Evolutionary conservation across 208 protist species (phyloP).

Genomic region (Jaenimonas drosophilae): DNA sequence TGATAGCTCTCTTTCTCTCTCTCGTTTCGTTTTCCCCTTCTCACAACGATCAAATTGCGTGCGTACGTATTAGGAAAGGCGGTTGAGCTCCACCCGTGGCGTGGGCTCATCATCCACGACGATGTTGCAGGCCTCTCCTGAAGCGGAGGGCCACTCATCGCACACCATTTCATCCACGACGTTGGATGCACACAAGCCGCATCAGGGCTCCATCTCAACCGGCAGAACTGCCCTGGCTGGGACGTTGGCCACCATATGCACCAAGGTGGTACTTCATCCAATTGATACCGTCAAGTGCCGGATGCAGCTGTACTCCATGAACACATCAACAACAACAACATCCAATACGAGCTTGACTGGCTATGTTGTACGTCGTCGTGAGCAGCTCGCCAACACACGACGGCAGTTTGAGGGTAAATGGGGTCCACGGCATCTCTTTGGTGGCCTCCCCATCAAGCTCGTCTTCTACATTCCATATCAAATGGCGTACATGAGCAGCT

Average conservation of each 20-base stretch:
- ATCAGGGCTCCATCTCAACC: neutral
- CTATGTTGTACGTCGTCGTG: neutral
- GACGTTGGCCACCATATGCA: slow-evolving; percentile 28
- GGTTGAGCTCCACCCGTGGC: too few relatives aligned
- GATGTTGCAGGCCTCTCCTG: too few relatives aligned
- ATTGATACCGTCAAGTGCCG: slow-evolving; percentile 82
- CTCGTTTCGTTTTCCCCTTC: slow-evolving; percentile 11
- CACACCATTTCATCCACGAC: too few relatives aligned
- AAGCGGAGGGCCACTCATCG: too few relatives aligned
- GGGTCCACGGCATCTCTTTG: slow-evolving; percentile 49
- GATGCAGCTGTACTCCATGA: slow-evolving; percentile 22
- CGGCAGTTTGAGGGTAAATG: slow-evolving; percentile 47
- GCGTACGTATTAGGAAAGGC: too few relatives aligned
- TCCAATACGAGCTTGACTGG: neutral
- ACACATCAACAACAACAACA: neutral
- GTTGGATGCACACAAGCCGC: neutral
- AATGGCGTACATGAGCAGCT: slow-evolving; percentile 55
- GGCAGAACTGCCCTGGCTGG: slow-evolving; percentile 25
- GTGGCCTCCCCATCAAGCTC: slow-evolving; percentile 63
- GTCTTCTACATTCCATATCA: slow-evolving; percentile 73
- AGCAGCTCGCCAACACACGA: slow-evolving; percentile 5
- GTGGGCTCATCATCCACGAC: too few relatives aligned
- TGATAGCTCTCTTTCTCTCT: slow-evolving; percentile 8
- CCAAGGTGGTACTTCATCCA: slow-evolving; percentile 72
- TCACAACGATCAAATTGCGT: too few relatives aligned